These are phyloP conservation scores for Petasospora fabianii DNA, from an alignment of 1,139 yeast genomes.

Conservation along the genomic window DNA sequence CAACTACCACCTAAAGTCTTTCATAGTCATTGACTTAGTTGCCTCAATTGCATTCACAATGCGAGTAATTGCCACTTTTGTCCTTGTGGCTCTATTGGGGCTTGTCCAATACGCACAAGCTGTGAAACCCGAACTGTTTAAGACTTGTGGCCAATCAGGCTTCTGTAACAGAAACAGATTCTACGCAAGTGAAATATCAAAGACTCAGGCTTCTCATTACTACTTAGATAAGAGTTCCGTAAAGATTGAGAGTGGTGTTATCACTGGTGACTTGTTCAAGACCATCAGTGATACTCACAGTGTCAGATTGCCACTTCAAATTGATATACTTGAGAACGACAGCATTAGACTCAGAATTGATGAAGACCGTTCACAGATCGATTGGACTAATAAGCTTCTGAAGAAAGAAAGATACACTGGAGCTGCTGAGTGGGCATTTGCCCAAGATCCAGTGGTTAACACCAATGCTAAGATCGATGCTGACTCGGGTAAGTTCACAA, in stretches of 20 bases:
- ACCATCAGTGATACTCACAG: slow-evolving; percentile 21
- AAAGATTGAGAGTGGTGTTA: slow-evolving; percentile 29
- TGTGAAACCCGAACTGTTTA: slow-evolving; percentile 63
- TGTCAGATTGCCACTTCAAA: slow-evolving; percentile 46
- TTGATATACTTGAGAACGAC: slow-evolving; percentile 52
- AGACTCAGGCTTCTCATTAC: slow-evolving; percentile 46
- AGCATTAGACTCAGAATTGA: slow-evolving; percentile 60
- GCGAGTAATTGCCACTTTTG: background rate
- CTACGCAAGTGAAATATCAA: slow-evolving; percentile 51
- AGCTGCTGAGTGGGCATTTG: slow-evolving; percentile 59
- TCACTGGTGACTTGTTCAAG: slow-evolving; percentile 49
- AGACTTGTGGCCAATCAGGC: slow-evolving; percentile 77
- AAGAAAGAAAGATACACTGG: slow-evolving; percentile 53
- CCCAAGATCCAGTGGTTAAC: slow-evolving; percentile 23
- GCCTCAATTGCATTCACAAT: no score
- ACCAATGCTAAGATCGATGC: slow-evolving; percentile 15
- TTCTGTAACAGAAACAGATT: slow-evolving; percentile 81
- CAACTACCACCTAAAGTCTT: no score
- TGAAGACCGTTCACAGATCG: slow-evolving; percentile 46
- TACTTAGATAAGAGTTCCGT: slow-evolving; percentile 44
- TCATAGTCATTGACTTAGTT: no score
- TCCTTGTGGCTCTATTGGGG: slow-evolving; percentile 1
- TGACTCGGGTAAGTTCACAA: slow-evolving; percentile 27
- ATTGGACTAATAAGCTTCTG: slow-evolving; percentile 31
- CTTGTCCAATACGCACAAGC: slow-evolving; percentile 9